Percentiles rank a stretch among this genome's conserved stretches.
phyloP scores from a whole-genome alignment of 441 rosid genomes.

The Adansonia grandidieri region DNA sequence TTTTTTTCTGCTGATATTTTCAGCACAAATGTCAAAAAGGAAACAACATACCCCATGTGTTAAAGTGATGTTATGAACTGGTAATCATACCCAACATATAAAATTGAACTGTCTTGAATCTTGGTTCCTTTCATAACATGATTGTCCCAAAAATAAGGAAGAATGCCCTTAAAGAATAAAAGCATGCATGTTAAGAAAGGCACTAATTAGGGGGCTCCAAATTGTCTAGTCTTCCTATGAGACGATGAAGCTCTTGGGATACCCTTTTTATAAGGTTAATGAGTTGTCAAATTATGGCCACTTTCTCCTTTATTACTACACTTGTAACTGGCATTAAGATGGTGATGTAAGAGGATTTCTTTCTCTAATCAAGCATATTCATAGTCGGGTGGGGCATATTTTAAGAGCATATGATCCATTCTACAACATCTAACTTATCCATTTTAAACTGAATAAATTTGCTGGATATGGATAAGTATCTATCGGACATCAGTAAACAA shows the following conservation, averaged over 20 bases:
- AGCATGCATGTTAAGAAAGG: constrained; percentile 13
- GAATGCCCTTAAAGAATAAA: not conserved
- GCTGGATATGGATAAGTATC: not conserved
- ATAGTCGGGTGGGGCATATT: constrained; percentile 26
- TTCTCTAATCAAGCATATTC: constrained; percentile 27
- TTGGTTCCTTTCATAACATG: not conserved
- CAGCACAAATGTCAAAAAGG: constrained; percentile 3
- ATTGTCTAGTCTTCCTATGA: constrained; percentile 21
- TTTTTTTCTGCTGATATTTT: constrained; percentile 29
- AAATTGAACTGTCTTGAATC: not conserved
- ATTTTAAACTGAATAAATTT: not conserved
- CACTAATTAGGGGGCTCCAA: not conserved
- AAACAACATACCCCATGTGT: not conserved
- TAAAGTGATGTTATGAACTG: constrained; percentile 1
- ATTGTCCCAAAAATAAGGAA: not conserved
- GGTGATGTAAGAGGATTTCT: constrained; percentile 27
- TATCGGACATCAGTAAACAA: not conserved
- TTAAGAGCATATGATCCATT: constrained; percentile 22
- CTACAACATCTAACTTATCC: constrained; percentile 5
- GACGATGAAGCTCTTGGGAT: constrained; percentile 34
- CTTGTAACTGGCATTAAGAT: constrained; percentile 31
- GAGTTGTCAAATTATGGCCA: constrained; percentile 43
- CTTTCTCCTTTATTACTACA: constrained; percentile 30
- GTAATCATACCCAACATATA: not conserved
- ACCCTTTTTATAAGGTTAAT: constrained; percentile 32